These are phyloP conservation scores for Fomes fomentarius DNA, from an alignment of 1,284 basidiomycete genomes.

Conservation along the genomic window DNA sequence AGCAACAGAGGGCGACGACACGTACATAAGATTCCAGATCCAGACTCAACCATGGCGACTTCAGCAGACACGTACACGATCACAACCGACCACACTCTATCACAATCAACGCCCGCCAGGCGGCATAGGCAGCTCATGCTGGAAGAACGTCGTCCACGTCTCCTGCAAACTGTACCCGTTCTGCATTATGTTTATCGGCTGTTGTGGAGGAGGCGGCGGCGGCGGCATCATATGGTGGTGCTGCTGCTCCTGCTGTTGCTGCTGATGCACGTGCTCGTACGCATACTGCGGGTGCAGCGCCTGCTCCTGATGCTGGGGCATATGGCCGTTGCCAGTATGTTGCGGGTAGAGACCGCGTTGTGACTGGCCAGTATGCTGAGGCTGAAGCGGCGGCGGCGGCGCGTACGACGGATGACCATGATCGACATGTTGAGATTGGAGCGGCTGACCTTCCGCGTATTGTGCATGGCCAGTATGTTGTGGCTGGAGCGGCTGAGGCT, in stretches of 20 bases:
- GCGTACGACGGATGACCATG: too few relatives aligned
- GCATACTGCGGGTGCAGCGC: background rate
- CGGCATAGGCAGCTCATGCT: constrained; percentile 32
- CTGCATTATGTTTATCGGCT: constrained; percentile 7
- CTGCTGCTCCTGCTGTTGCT: constrained; percentile 10
- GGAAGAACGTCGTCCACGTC: constrained; percentile 39
- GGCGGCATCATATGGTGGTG: constrained; percentile 19
- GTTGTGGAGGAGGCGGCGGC: constrained; percentile 5
- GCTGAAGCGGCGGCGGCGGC: background rate
- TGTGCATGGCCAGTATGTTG: background rate
- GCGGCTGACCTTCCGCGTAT: background rate
- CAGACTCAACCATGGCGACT: too few relatives aligned
- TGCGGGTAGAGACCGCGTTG: background rate
- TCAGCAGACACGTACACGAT: background rate
- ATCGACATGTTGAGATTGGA: background rate
- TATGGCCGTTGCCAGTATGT: too few relatives aligned
- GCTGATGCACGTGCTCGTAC: constrained; percentile 13
- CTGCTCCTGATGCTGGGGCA: too few relatives aligned
- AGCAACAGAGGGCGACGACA: background rate
- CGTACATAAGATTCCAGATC: background rate
- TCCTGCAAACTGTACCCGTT: constrained; percentile 34
- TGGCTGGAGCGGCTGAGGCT: constrained; percentile 1
- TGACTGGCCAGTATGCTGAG: background rate
- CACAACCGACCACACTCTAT: background rate
- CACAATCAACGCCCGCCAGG: background rate